Evolutionary conservation across 108 stramenopile species (phyloP), one percentile per base, ranked within the genome.

Genomic region (Nitzschia putrida): DNA sequence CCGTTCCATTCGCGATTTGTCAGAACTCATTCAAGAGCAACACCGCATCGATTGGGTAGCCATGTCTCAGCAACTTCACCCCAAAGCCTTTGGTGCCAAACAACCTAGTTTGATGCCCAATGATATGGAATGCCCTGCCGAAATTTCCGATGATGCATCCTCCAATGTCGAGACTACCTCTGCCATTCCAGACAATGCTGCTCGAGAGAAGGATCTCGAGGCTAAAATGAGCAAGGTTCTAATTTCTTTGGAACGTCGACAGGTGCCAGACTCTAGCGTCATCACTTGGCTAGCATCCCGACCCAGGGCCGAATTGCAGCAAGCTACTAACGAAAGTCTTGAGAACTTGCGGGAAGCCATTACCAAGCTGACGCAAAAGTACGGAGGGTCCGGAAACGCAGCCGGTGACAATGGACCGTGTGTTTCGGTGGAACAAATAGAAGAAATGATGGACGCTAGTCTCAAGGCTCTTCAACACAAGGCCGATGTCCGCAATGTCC

Each of bases 401-500:
- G 29, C 52, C 3, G 8, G 10, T 21, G 25, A 2, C 2, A 38
- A n/a, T 23, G 9, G 42, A 14, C 41, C 45, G 6, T 66, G 66
- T 51, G 18, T 74, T 7, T 37, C 54, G 18, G n/a, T 7, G 22
- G 74, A 68, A 22, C 11, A 57, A 29, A 54, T 76, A 3, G 12
- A 59, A 12, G 64, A 38, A 10, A 29, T 77, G 34, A 39, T 77
- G 8, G 55, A 64, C 23, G 69, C 21, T 11, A 69, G 69, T 16
- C 45, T 77, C 23, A 20, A 56, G 0, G 76, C 69, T 10, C 26
- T 69, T 49, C 20, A 44, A 13, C 51, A 38, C 0, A 20, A 66
- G 24, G 56, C 39, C 8, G 50, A 66, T 71, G 37, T 77, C 6
- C 60, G 69, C 37, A 63, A 71, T 47, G 61, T 54, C 22, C 49